Evolutionary conservation across 345 rosid species (phyloP).

Genomic region (Bruguiera gymnorhiza): DNA sequence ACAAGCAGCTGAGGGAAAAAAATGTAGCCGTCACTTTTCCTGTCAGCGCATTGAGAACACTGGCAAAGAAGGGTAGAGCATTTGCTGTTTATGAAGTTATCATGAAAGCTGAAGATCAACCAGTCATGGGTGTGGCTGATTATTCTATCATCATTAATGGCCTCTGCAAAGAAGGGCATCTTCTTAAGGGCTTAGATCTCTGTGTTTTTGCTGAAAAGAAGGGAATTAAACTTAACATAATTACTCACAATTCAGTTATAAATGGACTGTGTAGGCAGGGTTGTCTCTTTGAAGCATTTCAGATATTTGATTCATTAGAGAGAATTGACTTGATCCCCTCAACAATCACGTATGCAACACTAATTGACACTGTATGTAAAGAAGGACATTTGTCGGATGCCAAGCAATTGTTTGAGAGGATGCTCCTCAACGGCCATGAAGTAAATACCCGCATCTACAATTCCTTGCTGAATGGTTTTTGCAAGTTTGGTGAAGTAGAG

Average conservation of each 20-base stretch:
- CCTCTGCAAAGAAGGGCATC: slow-evolving; percentile 71
- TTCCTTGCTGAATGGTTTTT: slow-evolving; percentile 56
- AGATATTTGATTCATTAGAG: slow-evolving; percentile 77
- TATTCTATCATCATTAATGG: slow-evolving; percentile 56
- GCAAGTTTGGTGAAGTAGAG: slow-evolving; percentile 59
- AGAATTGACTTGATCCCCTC: slow-evolving; percentile 56
- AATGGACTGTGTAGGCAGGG: slow-evolving; percentile 73
- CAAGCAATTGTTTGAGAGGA: slow-evolving; percentile 48
- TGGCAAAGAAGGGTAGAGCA: slow-evolving; percentile 47
- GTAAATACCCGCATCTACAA: slow-evolving; percentile 56
- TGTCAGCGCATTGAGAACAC: slow-evolving; percentile 39
- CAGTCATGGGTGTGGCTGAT: slow-evolving; percentile 56
- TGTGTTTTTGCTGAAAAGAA: slow-evolving; percentile 52
- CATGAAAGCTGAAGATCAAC: slow-evolving; percentile 36
- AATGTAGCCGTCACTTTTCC: slow-evolving; percentile 32
- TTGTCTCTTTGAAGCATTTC: slow-evolving; percentile 81
- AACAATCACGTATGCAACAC: slow-evolving; percentile 49
- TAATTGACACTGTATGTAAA: slow-evolving; percentile 70
- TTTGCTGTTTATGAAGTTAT: slow-evolving; percentile 63
- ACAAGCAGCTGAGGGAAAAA: slow-evolving; percentile 35
- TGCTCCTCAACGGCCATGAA: slow-evolving; percentile 46
- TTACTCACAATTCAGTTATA: slow-evolving; percentile 69
- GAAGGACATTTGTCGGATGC: slow-evolving; percentile 66
- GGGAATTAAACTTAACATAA: slow-evolving; percentile 49
- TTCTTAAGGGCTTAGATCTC: slow-evolving; percentile 53